Evolutionary conservation across 192 early-diverging fungal genomes (phyloP).

Genomic region (Obelidium mucronatum): DNA sequence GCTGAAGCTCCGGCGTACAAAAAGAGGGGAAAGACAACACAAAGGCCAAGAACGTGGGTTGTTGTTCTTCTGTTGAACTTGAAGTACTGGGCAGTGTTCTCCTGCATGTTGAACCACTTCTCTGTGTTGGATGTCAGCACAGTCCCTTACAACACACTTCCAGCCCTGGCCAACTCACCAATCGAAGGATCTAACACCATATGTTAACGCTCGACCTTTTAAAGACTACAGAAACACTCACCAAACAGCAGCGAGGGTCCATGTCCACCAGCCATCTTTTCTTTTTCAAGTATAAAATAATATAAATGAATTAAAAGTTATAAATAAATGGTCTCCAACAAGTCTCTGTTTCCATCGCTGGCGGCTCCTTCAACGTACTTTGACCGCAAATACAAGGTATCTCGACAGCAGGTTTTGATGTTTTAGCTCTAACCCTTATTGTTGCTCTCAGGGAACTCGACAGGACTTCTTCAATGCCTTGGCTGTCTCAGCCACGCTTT

Average conservation of each 20-base stretch:
- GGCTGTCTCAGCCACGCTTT: constrained; percentile 76
- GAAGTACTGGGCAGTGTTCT: constrained; percentile 51
- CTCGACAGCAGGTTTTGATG: not conserved
- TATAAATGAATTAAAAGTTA: not conserved
- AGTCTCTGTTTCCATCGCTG: constrained; percentile 32
- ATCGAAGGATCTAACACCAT: constrained; percentile 42
- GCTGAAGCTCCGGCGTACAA: constrained; percentile 23
- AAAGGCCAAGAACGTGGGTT: constrained; percentile 31
- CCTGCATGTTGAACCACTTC: constrained; percentile 60
- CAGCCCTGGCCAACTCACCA: not conserved
- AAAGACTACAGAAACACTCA: constrained; percentile 38
- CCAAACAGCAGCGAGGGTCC: constrained; percentile 46
- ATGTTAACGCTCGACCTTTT: not conserved
- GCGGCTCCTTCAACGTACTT: constrained; percentile 37
- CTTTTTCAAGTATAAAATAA: not conserved
- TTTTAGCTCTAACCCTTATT: not conserved
- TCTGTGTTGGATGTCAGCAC: constrained; percentile 28
- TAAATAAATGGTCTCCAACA: not conserved
- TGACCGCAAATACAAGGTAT: constrained; percentile 33
- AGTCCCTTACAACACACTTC: not conserved
- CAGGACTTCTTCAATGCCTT: constrained; percentile 42
- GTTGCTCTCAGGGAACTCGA: constrained; percentile 31
- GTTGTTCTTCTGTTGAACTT: constrained; percentile 45
- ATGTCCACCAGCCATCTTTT: constrained; percentile 33
- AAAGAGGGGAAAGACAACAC: constrained; percentile 42